phyloP scores from a whole-genome alignment of 2,329 filamentous ascomycete genomes.

The Trichophyton simii region DNA sequence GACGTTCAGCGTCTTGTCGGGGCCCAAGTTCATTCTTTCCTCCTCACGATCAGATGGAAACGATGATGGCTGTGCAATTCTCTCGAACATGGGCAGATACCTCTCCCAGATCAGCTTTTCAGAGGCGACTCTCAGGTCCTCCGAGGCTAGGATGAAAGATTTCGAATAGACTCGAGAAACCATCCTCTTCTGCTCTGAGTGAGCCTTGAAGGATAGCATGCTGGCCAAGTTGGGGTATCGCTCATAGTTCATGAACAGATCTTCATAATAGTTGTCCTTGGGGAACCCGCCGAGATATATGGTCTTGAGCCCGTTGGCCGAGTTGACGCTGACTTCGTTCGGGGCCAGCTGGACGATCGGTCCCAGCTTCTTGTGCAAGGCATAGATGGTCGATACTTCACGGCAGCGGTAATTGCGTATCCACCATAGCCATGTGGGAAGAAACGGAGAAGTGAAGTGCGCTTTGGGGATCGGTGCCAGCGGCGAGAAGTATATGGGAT shows the following conservation, averaged over 20 bases:
- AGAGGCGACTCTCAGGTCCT: slow-evolving; percentile 42
- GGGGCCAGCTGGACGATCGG: slow-evolving; percentile 50
- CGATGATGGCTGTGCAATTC: slow-evolving; percentile 11
- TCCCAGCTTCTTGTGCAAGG: slow-evolving; percentile 42
- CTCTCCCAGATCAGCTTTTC: slow-evolving; percentile 43
- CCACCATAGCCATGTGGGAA: slow-evolving; percentile 54
- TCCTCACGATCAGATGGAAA: background rate
- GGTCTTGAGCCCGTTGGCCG: slow-evolving; percentile 42
- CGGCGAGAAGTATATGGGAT: slow-evolving; percentile 46
- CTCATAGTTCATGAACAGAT: slow-evolving; percentile 52
- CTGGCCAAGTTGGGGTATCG: slow-evolving; percentile 53
- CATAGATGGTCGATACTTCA: slow-evolving; percentile 47
- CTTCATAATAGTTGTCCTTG: slow-evolving; percentile 53
- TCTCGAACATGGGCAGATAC: slow-evolving; percentile 42
- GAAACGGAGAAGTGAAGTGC: slow-evolving; percentile 53
- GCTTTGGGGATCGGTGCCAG: slow-evolving; percentile 54
- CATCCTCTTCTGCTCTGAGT: slow-evolving; percentile 58
- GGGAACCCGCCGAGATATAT: slow-evolving; percentile 59
- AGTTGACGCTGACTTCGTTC: slow-evolving; percentile 52
- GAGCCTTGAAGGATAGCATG: slow-evolving; percentile 43
- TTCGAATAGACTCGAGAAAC: slow-evolving; percentile 65
- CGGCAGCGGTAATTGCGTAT: slow-evolving; percentile 42
- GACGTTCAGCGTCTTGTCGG: slow-evolving; percentile 31
- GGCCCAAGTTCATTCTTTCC: slow-evolving; percentile 12
- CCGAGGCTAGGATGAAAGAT: slow-evolving; percentile 49